Conservation (phyloP, 495 filamentous ascomycete genomes). For the Neurospora hispaniola region DNA sequence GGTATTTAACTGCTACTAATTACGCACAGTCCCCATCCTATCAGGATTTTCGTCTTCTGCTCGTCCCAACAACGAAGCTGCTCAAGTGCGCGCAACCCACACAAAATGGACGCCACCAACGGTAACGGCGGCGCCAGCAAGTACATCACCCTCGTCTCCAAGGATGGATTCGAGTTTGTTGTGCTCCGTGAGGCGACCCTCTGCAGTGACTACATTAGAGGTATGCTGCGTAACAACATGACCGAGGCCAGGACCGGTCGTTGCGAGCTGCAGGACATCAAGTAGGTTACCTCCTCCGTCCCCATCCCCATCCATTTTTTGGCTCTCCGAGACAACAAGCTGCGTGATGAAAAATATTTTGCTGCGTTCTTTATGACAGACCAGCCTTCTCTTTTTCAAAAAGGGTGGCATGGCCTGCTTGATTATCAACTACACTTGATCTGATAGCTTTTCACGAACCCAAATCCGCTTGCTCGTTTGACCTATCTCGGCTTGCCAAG, state of each 20-base stretch:
- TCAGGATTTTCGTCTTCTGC: neutral
- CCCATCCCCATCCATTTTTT: neutral
- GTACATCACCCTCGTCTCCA: constrained; percentile 79
- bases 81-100: neutral
- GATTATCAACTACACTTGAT: constrained; percentile 49
- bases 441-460: constrained; percentile 26
- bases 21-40: neutral
- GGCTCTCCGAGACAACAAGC: constrained; percentile 5
- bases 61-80: neutral
- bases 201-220: constrained; percentile 64
- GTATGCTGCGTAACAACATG: constrained; percentile 82
- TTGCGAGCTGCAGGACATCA: constrained; percentile 61
- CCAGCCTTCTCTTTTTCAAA: constrained; percentile 4
- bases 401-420: constrained; percentile 27
- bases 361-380: constrained; percentile 32
- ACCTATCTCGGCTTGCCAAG: neutral
- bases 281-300: constrained; percentile 36
- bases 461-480: neutral
- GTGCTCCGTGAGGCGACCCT: constrained; percentile 66
- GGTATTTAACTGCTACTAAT: neutral
- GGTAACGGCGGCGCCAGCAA: constrained; percentile 26
- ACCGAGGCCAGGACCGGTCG: constrained; percentile 54
- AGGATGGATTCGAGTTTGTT: constrained; percentile 82
- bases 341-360: constrained; percentile 32
- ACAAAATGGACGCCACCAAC: constrained; percentile 14